Conservation (phyloP, 176 grass and related monocot species). For the Lolium rigidum region DNA sequence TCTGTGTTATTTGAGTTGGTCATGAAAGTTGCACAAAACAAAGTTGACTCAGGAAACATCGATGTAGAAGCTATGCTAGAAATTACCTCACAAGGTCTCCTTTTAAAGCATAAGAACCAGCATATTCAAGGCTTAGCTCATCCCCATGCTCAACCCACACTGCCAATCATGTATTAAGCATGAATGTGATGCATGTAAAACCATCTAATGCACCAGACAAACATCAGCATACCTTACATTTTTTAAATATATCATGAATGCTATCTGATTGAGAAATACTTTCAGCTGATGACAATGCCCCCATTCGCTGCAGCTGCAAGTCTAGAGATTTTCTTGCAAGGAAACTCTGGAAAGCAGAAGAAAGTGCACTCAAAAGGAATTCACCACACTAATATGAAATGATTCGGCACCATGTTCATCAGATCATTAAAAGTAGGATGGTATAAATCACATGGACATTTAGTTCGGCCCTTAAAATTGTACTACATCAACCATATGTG, state of each 20-base stretch:
- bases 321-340: slow-evolving; percentile 87
- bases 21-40: slow-evolving; percentile 25
- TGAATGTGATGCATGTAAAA: slow-evolving; percentile 32
- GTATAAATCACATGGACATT: slow-evolving; percentile 10
- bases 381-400: slow-evolving; percentile 34
- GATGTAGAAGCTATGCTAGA: slow-evolving; percentile 19
- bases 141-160: slow-evolving; percentile 97
- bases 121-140: slow-evolving; percentile 95
- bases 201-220: slow-evolving; percentile 18
- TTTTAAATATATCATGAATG: slow-evolving; percentile 85
- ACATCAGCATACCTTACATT: slow-evolving; percentile 57
- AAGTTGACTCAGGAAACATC: slow-evolving; percentile 25
- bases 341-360: slow-evolving; percentile 72
- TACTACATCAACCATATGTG: background rate
- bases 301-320: slow-evolving; percentile 77
- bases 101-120: slow-evolving; percentile 95
- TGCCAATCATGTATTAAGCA: slow-evolving; percentile 46
- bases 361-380: slow-evolving; percentile 27
- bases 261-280: slow-evolving; percentile 66
- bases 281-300: slow-evolving; percentile 70
- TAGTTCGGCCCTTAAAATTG: background rate
- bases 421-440: background rate
- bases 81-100: slow-evolving; percentile 92
- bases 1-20: slow-evolving; percentile 49
- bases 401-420: background rate